phyloP scores from a whole-genome alignment of 768 basidiomycete species.

The Leccinum fibrillosum region DNA sequence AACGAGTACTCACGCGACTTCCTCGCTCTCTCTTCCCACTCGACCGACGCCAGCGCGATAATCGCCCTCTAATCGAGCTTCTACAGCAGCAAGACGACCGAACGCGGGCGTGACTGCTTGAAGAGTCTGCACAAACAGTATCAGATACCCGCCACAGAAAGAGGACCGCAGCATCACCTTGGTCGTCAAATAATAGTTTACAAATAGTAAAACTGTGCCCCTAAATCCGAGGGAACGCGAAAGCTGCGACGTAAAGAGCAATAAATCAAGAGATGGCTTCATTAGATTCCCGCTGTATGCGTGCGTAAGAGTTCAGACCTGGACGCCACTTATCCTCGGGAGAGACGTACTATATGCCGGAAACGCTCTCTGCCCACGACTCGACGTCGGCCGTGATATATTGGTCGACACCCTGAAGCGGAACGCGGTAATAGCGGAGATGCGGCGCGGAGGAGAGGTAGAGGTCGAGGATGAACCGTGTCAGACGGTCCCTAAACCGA shows the following conservation, averaged over 20 bases:
- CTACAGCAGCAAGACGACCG: slow-evolving; percentile 82
- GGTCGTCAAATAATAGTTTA: slow-evolving; percentile 85
- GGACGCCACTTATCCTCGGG: not conserved
- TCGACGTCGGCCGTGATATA: slow-evolving; percentile 93
- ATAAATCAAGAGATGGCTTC: slow-evolving; percentile 86
- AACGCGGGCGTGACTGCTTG: slow-evolving; percentile 89
- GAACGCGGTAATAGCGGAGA: slow-evolving; percentile 64
- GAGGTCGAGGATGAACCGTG: slow-evolving; percentile 87
- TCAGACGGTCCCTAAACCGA: slow-evolving; percentile 78
- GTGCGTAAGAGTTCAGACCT: not conserved
- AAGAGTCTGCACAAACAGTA: slow-evolving; percentile 42
- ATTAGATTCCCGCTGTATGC: slow-evolving; percentile 78
- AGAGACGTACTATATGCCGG: slow-evolving; percentile 79
- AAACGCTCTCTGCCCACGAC: slow-evolving; percentile 80
- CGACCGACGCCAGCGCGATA: slow-evolving; percentile 85
- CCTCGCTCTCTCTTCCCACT: slow-evolving; percentile 86
- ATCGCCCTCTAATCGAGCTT: slow-evolving; percentile 87
- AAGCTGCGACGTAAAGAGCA: slow-evolving; percentile 91
- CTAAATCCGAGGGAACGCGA: slow-evolving; percentile 80
- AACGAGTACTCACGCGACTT: slow-evolving; percentile 68
- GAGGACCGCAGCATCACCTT: slow-evolving; percentile 20
- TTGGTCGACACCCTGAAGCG: slow-evolving; percentile 79
- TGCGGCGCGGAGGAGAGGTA: slow-evolving; percentile 78
- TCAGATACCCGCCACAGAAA: not conserved
- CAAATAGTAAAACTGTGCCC: slow-evolving; percentile 78